A percentile compares a stretch with the other conserved stretches of the same genome.
phyloP scores from a whole-genome alignment of 1,139 yeast genomes.

The Taphrina betulina region DNA sequence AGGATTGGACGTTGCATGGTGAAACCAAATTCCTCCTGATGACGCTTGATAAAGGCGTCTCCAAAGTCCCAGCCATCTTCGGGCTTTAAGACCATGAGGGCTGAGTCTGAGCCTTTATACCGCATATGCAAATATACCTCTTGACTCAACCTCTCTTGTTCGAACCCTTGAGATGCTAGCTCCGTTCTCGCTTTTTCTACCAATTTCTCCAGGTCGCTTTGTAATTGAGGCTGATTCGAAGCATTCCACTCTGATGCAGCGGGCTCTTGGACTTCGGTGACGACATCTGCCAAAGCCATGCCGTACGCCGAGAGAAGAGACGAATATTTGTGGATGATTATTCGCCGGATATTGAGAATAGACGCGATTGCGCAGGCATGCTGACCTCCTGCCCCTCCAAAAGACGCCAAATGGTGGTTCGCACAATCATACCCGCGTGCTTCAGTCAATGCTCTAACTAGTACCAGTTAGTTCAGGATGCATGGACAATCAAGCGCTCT shows the following conservation, averaged over 20 bases:
- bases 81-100: conserved; percentile 60
- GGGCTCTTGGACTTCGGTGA: conserved; percentile 63
- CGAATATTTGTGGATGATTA: conserved; percentile 53
- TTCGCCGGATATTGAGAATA: conserved; percentile 49
- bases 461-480: neutral
- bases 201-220: conserved; percentile 47
- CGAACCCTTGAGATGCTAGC: conserved; percentile 53
- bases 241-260: conserved; percentile 45
- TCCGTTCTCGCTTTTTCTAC: conserved; percentile 45
- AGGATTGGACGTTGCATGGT: conserved; percentile 60
- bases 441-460: conserved; percentile 52
- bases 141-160: conserved; percentile 45
- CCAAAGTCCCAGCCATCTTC: conserved; percentile 43
- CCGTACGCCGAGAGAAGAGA: conserved; percentile 56
- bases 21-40: conserved; percentile 70
- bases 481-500: neutral
- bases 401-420: conserved; percentile 51
- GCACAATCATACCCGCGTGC: conserved; percentile 52
- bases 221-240: conserved; percentile 42
- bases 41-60: conserved; percentile 52
- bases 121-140: conserved; percentile 75
- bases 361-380: conserved; percentile 53
- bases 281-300: conserved; percentile 55
- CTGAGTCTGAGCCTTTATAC: conserved; percentile 85
- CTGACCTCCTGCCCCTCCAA: conserved; percentile 61